Evolutionary conservation across 2,329 filamentous ascomycete genomes (phyloP).

Genomic region (Spiromastix sp.): DNA sequence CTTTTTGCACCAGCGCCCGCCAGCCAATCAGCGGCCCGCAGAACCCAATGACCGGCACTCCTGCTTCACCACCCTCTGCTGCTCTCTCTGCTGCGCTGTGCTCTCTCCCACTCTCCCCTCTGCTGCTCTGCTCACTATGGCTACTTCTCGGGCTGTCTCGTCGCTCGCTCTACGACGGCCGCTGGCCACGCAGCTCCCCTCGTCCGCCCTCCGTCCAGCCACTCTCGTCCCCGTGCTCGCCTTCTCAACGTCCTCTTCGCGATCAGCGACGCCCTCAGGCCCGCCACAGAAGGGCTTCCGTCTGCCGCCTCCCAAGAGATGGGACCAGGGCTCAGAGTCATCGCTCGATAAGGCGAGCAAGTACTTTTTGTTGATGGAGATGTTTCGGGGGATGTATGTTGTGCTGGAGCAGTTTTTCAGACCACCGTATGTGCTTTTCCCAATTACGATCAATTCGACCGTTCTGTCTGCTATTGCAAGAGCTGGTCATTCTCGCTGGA

Average conservation of each 20-base stretch:
- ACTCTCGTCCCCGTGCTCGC: constrained; percentile 41
- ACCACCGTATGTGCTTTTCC: constrained; percentile 72
- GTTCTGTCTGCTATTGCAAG: neutral
- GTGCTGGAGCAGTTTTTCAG: constrained; percentile 96
- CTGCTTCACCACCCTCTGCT: constrained; percentile 12
- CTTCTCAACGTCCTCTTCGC: constrained; percentile 55
- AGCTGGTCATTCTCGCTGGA: neutral
- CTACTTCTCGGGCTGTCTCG: constrained; percentile 33
- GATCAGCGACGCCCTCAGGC: constrained; percentile 57
- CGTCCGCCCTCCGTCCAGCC: constrained; percentile 23
- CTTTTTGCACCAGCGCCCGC: constrained; percentile 14
- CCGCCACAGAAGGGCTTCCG: constrained; percentile 75
- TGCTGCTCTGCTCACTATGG: constrained; percentile 25
- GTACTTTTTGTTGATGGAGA: constrained; percentile 92
- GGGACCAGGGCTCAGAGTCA: constrained; percentile 69
- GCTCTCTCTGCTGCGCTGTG: constrained; percentile 6
- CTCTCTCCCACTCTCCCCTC: too few relatives aligned
- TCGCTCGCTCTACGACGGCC: constrained; percentile 34
- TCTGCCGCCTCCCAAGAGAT: constrained; percentile 59
- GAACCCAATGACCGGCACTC: constrained; percentile 20
- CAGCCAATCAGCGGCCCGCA: constrained; percentile 28
- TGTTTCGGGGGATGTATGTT: constrained; percentile 96
- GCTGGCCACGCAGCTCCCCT: constrained; percentile 14
- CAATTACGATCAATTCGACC: neutral
- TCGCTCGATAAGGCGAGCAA: constrained; percentile 76